Evolutionary conservation across 1,139 yeast genomes (phyloP), one percentile per base, ranked within the genome.

Genomic region (Geotrichum australiense): DNA sequence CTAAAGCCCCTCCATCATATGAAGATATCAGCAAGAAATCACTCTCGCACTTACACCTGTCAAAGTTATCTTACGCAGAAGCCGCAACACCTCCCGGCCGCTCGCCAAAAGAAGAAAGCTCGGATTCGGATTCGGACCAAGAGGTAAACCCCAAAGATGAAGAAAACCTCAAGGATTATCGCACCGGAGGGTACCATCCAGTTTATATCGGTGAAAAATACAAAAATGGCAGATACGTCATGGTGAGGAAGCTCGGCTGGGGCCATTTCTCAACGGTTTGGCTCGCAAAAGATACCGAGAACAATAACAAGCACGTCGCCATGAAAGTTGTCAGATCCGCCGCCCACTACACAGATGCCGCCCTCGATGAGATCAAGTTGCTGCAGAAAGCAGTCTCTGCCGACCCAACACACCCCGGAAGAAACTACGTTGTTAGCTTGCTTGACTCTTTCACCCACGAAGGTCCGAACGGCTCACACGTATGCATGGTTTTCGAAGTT

Each of bases 181-280:
- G 76, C 43, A 72, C 74, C 14, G 95, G 95, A 4, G 96, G 96
- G 1, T 86, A 86, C 61, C 95, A 86, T 54, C 93, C 95, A 0
- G 87, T 87, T 22, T 70, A 65, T 48, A 71, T 82, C 34, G 94
- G 94, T 10, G 96, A 86, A 56, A 64, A 63, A 31, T 66, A 63
- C 48, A 75, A 77, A 48, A 67, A 79, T 42, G 75, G 74, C 19
- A 65, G 74, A 35, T 86, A 86, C 60, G 70, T 75, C 3, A 64
- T 86, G 35, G 78, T 81, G 15, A 71, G 95, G 47, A 86, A 86
- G 58, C 67, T 86, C 4, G 95, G 95, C 5, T 84, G 94, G 94
- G 95, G 95, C 35, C 94, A 85, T 59, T 85, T 85, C 56, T 78
- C 87, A 25, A 84, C 94, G 1, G 95, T 85, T 25, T 85, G 95